Percentiles rank a stretch among this genome's conserved stretches.
phyloP scores from a whole-genome alignment of 768 basidiomycete species.

The Lyophyllum atratum region DNA sequence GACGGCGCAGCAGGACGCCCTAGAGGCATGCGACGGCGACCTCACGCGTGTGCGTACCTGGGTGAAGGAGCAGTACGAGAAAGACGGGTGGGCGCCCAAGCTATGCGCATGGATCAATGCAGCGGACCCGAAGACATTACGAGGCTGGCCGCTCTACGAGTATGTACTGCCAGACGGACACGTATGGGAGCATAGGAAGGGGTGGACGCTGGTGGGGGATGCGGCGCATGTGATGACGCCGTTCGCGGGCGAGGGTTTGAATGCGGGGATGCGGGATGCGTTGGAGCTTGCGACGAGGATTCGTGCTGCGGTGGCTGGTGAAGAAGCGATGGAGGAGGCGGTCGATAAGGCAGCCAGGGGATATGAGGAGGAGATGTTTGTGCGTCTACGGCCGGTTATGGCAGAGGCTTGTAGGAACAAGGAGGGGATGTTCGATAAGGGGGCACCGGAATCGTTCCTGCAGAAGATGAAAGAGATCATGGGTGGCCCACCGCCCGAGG shows the following conservation, averaged over 20 bases:
- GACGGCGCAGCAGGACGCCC: background rate
- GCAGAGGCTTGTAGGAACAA: constrained; percentile 10
- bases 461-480: constrained; percentile 1
- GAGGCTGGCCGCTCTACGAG: constrained; percentile 16
- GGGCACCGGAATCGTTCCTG: constrained; percentile 4
- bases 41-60: background rate
- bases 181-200: constrained; percentile 6
- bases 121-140: constrained; percentile 8
- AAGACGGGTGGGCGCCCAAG: constrained; percentile 9
- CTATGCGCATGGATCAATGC: constrained; percentile 6
- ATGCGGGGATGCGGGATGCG: constrained; percentile 22
- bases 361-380: constrained; percentile 16
- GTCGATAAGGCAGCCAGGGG: constrained; percentile 9
- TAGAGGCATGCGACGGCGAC: constrained; percentile 5
- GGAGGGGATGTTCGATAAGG: constrained; percentile 1
- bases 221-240: constrained; percentile 28
- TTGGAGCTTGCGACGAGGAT: constrained; percentile 19
- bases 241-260: constrained; percentile 25
- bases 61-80: constrained; percentile 6
- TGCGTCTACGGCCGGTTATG: constrained; percentile 7
- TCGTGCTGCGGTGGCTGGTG: background rate
- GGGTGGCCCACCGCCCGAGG: background rate
- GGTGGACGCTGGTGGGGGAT: constrained; percentile 25
- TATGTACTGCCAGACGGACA: constrained; percentile 16
- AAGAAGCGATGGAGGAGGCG: background rate